These are phyloP conservation scores for Schizosaccharomyces octosporus DNA, from an alignment of 805 yeast genomes.

Conservation along the genomic window DNA sequence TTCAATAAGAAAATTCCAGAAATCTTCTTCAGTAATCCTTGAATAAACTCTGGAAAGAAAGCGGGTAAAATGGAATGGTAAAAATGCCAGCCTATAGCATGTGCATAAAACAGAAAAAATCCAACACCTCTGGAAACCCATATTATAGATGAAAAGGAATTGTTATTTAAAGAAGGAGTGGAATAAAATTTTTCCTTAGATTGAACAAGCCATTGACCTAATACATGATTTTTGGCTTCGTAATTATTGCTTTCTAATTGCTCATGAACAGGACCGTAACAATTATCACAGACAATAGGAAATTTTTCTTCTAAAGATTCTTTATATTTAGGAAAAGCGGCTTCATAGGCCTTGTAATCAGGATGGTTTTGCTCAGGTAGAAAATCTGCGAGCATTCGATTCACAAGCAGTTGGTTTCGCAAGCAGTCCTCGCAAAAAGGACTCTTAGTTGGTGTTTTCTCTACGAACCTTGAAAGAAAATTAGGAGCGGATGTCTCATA, in stretches of 20 bases:
- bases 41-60: neutral
- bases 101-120: neutral
- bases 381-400: conserved; percentile 4
- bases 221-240: conserved; percentile 5
- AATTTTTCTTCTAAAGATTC: conserved; percentile 4
- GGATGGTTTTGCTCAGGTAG: conserved; percentile 5
- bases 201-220: conserved; percentile 3
- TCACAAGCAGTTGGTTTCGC: conserved; percentile 4
- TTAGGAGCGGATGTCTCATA: neutral
- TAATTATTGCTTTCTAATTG: conserved; percentile 4
- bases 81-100: neutral
- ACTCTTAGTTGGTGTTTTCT: neutral
- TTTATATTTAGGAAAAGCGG: conserved; percentile 3
- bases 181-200: neutral
- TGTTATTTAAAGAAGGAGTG: neutral
- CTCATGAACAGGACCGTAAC: conserved; percentile 4
- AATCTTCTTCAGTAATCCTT: neutral
- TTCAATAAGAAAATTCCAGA: neutral
- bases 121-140: neutral
- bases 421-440: conserved; percentile 6
- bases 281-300: conserved; percentile 6
- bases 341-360: conserved; percentile 3
- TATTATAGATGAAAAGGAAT: neutral
- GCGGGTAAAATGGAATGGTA: neutral
- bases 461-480: neutral